Evolutionary conservation across 192 early-diverging fungal species (phyloP), one percentile per base, ranked within the genome.

Genomic region (Funneliformis mosseae): DNA sequence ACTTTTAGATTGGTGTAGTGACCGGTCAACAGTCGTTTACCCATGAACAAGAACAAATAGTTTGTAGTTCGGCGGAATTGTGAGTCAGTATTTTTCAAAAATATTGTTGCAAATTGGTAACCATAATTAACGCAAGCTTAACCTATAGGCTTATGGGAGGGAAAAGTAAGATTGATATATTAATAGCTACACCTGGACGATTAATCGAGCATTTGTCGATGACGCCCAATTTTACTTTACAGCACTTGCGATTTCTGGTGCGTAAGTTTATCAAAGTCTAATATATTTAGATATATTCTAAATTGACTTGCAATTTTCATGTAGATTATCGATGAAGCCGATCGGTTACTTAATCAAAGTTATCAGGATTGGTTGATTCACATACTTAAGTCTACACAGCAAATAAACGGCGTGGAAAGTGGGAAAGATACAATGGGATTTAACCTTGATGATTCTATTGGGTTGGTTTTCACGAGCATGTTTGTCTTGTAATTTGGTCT

Each of bases 111-210:
- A 28, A 10, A n/a, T 66, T 66, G 12, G 43, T 28, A 45, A n/a
- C 2, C 25, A 9, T 59, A 75, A 33, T 55, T 39, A 60, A 38
- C n/a, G 8, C 7, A 33, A 33, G 38, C 18, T 61, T 27, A 38
- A 39, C 3, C 5, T 16, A 50, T 48, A 86, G 82, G 25, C 75
- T 85, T 8, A 67, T 74, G 21, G 93, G 92, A n/a, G 93, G 92
- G 3, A 84, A 77, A 23, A 92, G 91, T 67, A 87, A 88, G 60
- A 91, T 97, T 10, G 98, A 99, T 79, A 93, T 99, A 71, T 78
- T 99, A 28, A 92, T 99, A 50, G 91, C 95, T 16, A 99, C 98
- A 27, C 98, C 98, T n/a, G 98, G 98, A 42, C 89, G 97, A 70
- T 82, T 99, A 78, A 91, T 95, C 16, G 97, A 99, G 76, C 98